A percentile compares a stretch with the other conserved stretches of the same genome.
phyloP scores from a whole-genome alignment of 2,329 filamentous ascomycete species.

The Epichloe gansuensis region DNA sequence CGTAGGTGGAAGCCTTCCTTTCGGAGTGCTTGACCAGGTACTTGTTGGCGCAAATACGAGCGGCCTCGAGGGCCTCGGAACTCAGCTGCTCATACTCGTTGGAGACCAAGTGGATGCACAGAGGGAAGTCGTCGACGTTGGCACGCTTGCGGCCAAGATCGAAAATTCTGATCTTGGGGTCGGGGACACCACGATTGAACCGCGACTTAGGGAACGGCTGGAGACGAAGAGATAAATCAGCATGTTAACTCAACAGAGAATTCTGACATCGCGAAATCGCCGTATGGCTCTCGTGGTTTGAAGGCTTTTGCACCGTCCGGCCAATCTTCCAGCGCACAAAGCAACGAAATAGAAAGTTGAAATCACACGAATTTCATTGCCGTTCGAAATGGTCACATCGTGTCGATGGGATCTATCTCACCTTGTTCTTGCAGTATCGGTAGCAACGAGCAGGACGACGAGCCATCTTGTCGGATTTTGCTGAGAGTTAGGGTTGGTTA shows the following conservation, averaged over 20 bases:
- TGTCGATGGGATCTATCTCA: slow-evolving; percentile 34
- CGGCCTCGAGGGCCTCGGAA: slow-evolving; percentile 98
- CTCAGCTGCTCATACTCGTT: slow-evolving; percentile 99
- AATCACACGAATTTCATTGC: background rate
- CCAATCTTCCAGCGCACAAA: background rate
- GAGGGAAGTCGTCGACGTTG: slow-evolving; percentile 98
- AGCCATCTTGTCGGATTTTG: slow-evolving; percentile 79
- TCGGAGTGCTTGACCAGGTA: slow-evolving; percentile 61
- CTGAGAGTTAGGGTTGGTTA: slow-evolving; percentile 20
- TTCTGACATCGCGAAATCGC: background rate
- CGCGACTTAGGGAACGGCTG: slow-evolving; percentile 98
- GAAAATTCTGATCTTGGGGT: slow-evolving; percentile 88
- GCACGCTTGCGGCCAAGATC: slow-evolving; percentile 98
- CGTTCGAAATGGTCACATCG: background rate
- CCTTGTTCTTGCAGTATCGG: slow-evolving; percentile 99
- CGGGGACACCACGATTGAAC: slow-evolving; percentile 98
- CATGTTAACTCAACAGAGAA: background rate
- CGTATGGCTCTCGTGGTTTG: background rate
- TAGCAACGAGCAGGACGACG: slow-evolving; percentile 99
- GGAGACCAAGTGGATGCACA: slow-evolving; percentile 97
- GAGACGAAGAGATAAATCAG: slow-evolving; percentile 3
- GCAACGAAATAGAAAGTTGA: background rate
- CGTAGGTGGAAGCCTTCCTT: slow-evolving; percentile 67
- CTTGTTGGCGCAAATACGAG: slow-evolving; percentile 99
- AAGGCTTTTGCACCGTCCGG: background rate